These are phyloP conservation scores for Pezicula rhizophila DNA, from an alignment of 2,329 filamentous ascomycete species.

Conservation along the genomic window DNA sequence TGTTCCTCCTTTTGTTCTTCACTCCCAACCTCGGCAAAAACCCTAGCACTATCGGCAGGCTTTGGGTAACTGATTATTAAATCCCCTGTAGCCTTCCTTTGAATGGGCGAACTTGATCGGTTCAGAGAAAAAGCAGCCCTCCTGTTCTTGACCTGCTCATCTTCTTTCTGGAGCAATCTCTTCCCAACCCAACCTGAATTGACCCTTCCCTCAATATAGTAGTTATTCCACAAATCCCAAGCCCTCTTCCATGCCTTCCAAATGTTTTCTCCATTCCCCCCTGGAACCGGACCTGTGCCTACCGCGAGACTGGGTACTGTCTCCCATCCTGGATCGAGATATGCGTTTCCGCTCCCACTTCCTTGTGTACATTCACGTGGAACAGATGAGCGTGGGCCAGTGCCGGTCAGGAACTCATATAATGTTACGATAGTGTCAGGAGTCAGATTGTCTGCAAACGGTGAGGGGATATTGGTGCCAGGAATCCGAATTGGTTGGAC, in stretches of 20 bases:
- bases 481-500: not conserved
- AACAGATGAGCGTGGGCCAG: not conserved
- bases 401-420: not conserved
- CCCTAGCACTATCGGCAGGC: too few relatives aligned
- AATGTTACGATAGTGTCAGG: not conserved
- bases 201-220: constrained; percentile 22
- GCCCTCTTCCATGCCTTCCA: constrained; percentile 25
- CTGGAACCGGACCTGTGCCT: not conserved
- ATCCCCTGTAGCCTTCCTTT: too few relatives aligned
- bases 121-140: not conserved
- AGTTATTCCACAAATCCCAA: constrained; percentile 26
- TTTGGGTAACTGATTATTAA: too few relatives aligned
- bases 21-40: too few relatives aligned
- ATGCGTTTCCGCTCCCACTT: not conserved
- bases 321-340: not conserved
- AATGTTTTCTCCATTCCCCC: constrained; percentile 14
- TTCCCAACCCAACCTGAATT: constrained; percentile 15
- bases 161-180: constrained; percentile 9
- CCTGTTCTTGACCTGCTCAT: constrained; percentile 2
- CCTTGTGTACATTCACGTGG: not conserved
- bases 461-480: not conserved
- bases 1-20: too few relatives aligned
- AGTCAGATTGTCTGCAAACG: not conserved
- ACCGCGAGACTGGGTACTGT: too few relatives aligned
- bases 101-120: too few relatives aligned